phyloP scores from a whole-genome alignment of 352 stramenopile species.

The Phytophthora niederhauseri region DNA sequence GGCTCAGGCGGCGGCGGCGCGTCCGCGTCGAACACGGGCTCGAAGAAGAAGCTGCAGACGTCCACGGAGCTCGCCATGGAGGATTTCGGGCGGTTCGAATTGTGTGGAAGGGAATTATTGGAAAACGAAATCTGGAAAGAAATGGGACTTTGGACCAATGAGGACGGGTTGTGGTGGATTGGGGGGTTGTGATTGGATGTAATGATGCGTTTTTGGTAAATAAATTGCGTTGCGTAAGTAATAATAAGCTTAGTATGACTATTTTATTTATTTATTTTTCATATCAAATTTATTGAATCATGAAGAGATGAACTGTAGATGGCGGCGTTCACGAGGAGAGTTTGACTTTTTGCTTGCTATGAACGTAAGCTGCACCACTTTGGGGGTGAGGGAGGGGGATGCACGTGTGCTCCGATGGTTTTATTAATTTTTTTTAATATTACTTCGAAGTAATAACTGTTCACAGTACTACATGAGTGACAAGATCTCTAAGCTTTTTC shows the following conservation, averaged over 20 bases:
- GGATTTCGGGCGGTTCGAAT: slow-evolving; percentile 4
- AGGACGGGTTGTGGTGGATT: background rate
- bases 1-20: background rate
- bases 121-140: background rate
- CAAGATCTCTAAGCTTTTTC: too few relatives aligned
- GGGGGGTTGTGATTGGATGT: background rate
- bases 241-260: background rate
- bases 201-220: background rate
- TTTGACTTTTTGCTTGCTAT: too few relatives aligned
- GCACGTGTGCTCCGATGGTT: too few relatives aligned
- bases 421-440: too few relatives aligned
- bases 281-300: too few relatives aligned
- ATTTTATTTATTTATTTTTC: too few relatives aligned
- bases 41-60: slow-evolving; percentile 51
- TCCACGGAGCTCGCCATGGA: slow-evolving; percentile 27
- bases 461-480: too few relatives aligned
- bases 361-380: too few relatives aligned
- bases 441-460: too few relatives aligned
- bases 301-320: too few relatives aligned
- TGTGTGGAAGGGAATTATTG: slow-evolving; percentile 11
- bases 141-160: background rate
- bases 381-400: too few relatives aligned
- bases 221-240: background rate
- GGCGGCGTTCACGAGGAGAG: too few relatives aligned
- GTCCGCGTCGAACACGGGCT: slow-evolving; percentile 28